A percentile compares a stretch with the other conserved stretches of the same genome.
phyloP scores from a whole-genome alignment of 2,329 filamentous ascomycete species.

The Neurospora sp. region DNA sequence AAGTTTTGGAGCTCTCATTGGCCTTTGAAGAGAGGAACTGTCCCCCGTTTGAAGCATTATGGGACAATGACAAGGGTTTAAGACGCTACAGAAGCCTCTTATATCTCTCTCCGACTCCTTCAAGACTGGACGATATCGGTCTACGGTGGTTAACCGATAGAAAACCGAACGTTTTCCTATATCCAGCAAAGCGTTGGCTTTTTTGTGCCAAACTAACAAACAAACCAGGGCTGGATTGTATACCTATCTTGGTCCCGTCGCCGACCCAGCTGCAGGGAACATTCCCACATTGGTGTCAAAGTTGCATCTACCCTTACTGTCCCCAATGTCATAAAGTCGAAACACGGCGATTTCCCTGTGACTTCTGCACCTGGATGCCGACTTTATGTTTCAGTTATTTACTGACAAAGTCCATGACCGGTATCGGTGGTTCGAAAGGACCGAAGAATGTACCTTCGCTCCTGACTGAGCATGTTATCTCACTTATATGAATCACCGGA shows the following conservation, averaged over 20 bases:
- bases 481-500: background rate
- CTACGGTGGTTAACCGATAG: too few species aligned
- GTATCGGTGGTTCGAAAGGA: background rate
- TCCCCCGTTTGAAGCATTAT: too few species aligned
- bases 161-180: too few species aligned
- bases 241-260: background rate
- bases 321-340: background rate
- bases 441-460: background rate
- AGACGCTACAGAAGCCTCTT: too few species aligned
- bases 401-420: background rate
- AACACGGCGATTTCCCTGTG: background rate
- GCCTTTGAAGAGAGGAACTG: too few species aligned
- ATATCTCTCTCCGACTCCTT: too few species aligned
- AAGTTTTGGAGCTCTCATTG: too few species aligned
- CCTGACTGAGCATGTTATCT: background rate
- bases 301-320: background rate
- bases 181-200: too few species aligned
- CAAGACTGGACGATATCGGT: too few species aligned
- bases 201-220: too few species aligned
- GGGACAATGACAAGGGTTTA: too few species aligned
- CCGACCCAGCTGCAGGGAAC: background rate
- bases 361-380: background rate
- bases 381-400: background rate
- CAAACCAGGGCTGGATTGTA: too few species aligned
- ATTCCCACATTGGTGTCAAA: background rate